phyloP scores from a whole-genome alignment of 129 eudicot species.

The Lactuca saligna region DNA sequence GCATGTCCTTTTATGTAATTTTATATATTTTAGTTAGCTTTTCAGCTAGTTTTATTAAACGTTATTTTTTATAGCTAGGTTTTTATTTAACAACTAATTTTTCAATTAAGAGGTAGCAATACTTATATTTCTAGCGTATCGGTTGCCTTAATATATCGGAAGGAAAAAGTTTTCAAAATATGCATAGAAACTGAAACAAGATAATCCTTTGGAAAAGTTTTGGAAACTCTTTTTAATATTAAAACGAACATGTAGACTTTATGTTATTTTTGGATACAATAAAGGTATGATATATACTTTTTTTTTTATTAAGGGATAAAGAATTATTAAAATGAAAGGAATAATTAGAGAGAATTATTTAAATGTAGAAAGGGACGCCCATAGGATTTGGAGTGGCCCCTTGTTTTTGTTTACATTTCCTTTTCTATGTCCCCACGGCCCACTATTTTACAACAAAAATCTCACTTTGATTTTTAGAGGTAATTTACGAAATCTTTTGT shows the following conservation, averaged over 20 bases:
- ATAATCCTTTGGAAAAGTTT: background rate
- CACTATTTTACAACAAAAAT: background rate
- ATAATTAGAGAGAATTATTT: background rate
- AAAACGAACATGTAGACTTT: background rate
- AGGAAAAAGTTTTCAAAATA: too few relatives aligned
- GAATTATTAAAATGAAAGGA: background rate
- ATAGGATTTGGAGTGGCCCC: constrained; percentile 27
- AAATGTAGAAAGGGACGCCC: constrained; percentile 25
- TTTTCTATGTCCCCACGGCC: background rate
- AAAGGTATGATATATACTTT: background rate
- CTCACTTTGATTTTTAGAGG: background rate
- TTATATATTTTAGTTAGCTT: too few relatives aligned
- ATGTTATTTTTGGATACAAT: background rate
- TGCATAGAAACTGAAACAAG: too few relatives aligned
- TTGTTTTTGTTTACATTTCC: constrained; percentile 7
- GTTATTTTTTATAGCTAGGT: too few relatives aligned
- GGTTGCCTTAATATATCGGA: too few relatives aligned
- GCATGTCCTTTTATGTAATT: too few relatives aligned
- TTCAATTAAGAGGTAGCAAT: too few relatives aligned
- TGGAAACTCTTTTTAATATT: background rate
- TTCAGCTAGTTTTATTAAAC: too few relatives aligned
- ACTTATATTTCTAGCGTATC: too few relatives aligned
- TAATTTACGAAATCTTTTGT: too few relatives aligned
- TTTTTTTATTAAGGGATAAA: background rate
- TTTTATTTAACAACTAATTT: too few relatives aligned